phyloP scores from a whole-genome alignment of 805 yeast species.

The Candida anglica region DNA sequence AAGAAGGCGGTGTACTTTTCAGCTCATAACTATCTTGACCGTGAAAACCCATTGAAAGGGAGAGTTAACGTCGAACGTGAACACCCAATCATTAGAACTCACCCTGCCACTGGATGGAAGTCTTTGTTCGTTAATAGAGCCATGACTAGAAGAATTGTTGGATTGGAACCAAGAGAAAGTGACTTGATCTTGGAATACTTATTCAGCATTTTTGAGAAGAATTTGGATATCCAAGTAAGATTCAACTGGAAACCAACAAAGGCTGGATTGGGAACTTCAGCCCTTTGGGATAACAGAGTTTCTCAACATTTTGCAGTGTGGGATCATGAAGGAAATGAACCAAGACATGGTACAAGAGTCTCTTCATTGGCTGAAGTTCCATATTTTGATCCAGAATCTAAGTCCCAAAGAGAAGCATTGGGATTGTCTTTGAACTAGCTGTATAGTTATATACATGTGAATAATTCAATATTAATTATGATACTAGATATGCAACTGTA shows the following conservation, averaged over 20 bases:
- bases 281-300: constrained; percentile 59
- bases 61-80: constrained; percentile 48
- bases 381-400: constrained; percentile 44
- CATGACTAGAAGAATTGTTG: constrained; percentile 49
- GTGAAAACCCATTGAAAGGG: constrained; percentile 44
- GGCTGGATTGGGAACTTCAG: constrained; percentile 45
- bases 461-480: no score
- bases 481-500: no score
- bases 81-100: constrained; percentile 61
- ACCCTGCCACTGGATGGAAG: constrained; percentile 65
- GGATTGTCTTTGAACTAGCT: constrained; percentile 27
- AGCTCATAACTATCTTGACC: constrained; percentile 40
- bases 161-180: constrained; percentile 49
- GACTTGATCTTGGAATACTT: constrained; percentile 45
- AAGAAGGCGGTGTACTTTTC: constrained; percentile 41
- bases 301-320: constrained; percentile 52
- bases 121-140: constrained; percentile 50
- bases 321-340: constrained; percentile 43
- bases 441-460: neutral
- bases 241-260: constrained; percentile 46
- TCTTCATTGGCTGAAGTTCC: constrained; percentile 52
- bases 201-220: constrained; percentile 43
- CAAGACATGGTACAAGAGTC: constrained; percentile 51
- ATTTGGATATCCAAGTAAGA: constrained; percentile 53
- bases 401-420: constrained; percentile 51